These are phyloP conservation scores for Mycena vitilis DNA, from an alignment of 768 basidiomycete genomes.

Conservation along the genomic window DNA sequence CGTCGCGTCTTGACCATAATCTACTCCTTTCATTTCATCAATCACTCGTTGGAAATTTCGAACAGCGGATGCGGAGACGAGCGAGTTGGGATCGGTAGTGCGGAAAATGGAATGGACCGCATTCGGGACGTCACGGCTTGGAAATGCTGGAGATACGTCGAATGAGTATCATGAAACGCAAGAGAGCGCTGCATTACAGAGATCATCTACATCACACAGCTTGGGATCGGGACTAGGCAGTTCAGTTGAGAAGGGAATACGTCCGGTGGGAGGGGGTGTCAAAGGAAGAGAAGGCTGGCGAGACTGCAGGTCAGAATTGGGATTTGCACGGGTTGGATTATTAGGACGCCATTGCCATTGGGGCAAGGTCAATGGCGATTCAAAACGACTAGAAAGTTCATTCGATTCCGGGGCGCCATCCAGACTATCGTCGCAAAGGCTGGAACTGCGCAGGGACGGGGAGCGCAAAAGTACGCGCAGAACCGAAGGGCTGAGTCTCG, in stretches of 20 bases:
- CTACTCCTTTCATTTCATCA: conserved; percentile 36
- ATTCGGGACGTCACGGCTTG: conserved; percentile 3
- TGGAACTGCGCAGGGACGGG: conserved; percentile 37
- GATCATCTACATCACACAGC: not conserved
- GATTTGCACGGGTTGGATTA: conserved; percentile 2
- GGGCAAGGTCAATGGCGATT: not conserved
- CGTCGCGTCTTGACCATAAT: not conserved
- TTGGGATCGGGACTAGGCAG: conserved; percentile 24
- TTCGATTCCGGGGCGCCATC: conserved; percentile 18
- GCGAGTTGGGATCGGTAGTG: conserved; percentile 10
- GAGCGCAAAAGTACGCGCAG: conserved; percentile 38
- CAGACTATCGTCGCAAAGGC: conserved; percentile 29
- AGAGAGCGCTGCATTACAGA: not conserved
- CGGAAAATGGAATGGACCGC: not conserved
- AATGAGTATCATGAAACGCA: not conserved
- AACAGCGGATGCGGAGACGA: conserved; percentile 31
- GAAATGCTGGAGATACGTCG: not conserved
- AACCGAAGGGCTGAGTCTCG: conserved; percentile 38
- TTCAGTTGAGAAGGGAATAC: conserved; percentile 25
- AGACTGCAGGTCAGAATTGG: conserved; percentile 3
- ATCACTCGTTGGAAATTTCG: conserved; percentile 37
- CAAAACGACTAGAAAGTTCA: not conserved
- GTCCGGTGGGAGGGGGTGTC: conserved; percentile 38
- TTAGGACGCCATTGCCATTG: not conserved
- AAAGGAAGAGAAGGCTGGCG: conserved; percentile 32